Percentiles rank a stretch among this genome's conserved stretches.
Conservation (phyloP, 2,329 filamentous ascomycete genomes). For the Nigrospora sphaerica region DNA sequence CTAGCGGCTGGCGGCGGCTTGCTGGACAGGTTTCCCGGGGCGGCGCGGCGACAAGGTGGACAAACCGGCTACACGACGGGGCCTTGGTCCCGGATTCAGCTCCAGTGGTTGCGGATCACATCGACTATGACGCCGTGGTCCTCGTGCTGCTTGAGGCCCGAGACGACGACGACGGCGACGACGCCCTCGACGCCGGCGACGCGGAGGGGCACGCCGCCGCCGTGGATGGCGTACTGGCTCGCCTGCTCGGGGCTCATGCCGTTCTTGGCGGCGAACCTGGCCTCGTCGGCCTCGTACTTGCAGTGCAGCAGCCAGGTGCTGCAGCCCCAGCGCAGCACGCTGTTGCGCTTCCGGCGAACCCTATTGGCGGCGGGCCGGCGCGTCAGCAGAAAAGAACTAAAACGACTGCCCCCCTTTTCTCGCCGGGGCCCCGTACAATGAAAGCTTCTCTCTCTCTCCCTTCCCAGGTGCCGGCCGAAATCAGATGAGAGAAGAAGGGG, state of each 20-base stretch:
- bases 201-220: conserved; percentile 66
- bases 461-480: too few species aligned
- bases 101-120: conserved; percentile 49
- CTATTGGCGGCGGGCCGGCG: too few species aligned
- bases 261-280: conserved; percentile 57
- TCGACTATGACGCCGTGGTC: conserved; percentile 73
- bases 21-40: too few species aligned
- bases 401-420: too few species aligned
- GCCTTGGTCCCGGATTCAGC: conserved; percentile 6
- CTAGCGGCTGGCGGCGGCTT: too few species aligned
- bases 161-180: conserved; percentile 68
- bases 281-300: conserved; percentile 60
- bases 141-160: conserved; percentile 68
- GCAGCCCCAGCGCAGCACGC: conserved; percentile 63
- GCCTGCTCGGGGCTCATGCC: conserved; percentile 49
- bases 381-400: too few species aligned
- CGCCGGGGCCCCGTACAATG: too few species aligned
- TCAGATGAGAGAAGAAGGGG: too few species aligned
- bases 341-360: conserved; percentile 62
- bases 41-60: too few species aligned
- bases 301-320: conserved; percentile 66
- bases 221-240: conserved; percentile 67
- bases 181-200: conserved; percentile 69
- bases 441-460: too few species aligned
- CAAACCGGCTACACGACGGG: too few species aligned